These are phyloP conservation scores for Leccinum longicurvipes DNA, from an alignment of 768 basidiomycete genomes.

Conservation along the genomic window DNA sequence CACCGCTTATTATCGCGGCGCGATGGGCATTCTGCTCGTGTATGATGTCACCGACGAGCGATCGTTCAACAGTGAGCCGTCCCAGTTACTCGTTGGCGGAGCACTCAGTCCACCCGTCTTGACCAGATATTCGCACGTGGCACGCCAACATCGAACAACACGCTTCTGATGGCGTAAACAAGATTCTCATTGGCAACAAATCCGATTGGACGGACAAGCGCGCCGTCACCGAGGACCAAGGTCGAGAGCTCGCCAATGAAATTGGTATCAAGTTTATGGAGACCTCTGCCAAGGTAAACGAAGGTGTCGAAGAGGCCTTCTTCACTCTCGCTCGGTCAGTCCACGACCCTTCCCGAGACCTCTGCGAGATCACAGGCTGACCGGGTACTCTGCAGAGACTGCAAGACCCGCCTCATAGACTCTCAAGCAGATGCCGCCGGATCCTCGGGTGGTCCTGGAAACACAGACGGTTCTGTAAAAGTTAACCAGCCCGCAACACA, in stretches of 20 bases:
- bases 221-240: slow-evolving; percentile 88
- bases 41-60: slow-evolving; percentile 96
- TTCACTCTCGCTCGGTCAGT: slow-evolving; percentile 91
- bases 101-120: background rate
- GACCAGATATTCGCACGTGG: slow-evolving; percentile 94
- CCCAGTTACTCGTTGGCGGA: slow-evolving; percentile 13
- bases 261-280: slow-evolving; percentile 97
- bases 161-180: slow-evolving; percentile 98
- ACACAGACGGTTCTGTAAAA: slow-evolving; percentile 57
- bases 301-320: slow-evolving; percentile 98
- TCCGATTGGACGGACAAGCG: slow-evolving; percentile 98
- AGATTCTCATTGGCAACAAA: slow-evolving; percentile 98
- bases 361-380: background rate
- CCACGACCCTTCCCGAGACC: background rate
- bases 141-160: slow-evolving; percentile 98
- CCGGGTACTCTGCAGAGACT: slow-evolving; percentile 58
- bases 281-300: slow-evolving; percentile 95
- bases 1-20: slow-evolving; percentile 97
- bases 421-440: slow-evolving; percentile 69
- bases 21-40: slow-evolving; percentile 98
- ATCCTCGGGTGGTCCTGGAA: slow-evolving; percentile 33
- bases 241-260: slow-evolving; percentile 87
- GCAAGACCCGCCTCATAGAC: slow-evolving; percentile 96
- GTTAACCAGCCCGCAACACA: slow-evolving; percentile 58
- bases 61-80: slow-evolving; percentile 87